Evolutionary conservation across 2,329 filamentous ascomycete species (phyloP).

Genomic region (Pestalotiopsis sp.): DNA sequence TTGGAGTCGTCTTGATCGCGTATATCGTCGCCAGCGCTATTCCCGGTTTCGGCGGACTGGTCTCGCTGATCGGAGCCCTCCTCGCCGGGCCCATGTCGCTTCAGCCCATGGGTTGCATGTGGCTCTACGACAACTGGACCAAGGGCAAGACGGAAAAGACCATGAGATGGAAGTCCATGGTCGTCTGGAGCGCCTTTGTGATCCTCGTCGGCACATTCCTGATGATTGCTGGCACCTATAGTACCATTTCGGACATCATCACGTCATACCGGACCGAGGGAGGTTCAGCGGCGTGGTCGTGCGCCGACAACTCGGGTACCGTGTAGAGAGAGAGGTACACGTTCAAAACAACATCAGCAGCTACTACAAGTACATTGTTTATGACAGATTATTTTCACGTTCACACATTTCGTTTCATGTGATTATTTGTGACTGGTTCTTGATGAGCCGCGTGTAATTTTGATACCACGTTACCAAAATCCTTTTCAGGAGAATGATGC

Average conservation of each 20-base stretch:
- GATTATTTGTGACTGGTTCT: too few relatives aligned
- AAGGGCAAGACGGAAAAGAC: constrained; percentile 18
- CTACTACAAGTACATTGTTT: too few relatives aligned
- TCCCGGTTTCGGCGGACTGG: constrained; percentile 27
- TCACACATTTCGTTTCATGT: too few relatives aligned
- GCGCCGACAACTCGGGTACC: constrained; percentile 39
- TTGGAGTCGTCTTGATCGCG: constrained; percentile 21
- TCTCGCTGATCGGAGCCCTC: constrained; percentile 30
- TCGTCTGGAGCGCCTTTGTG: constrained; percentile 29
- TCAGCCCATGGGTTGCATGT: constrained; percentile 38
- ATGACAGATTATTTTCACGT: too few relatives aligned
- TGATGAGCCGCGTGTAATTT: too few relatives aligned
- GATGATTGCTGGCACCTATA: constrained; percentile 45
- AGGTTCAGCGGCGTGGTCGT: constrained; percentile 40
- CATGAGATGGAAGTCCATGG: constrained; percentile 18
- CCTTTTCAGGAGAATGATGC: too few relatives aligned
- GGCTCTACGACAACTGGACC: constrained; percentile 42
- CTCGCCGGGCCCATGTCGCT: constrained; percentile 26
- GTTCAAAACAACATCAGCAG: too few relatives aligned
- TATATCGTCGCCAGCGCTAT: constrained; percentile 30
- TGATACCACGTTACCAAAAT: too few relatives aligned
- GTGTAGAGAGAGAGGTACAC: too few relatives aligned
- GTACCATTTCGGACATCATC: constrained; percentile 39
- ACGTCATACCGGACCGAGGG: constrained; percentile 34
- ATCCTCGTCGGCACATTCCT: constrained; percentile 39